Base-by-base conservation (phyloP, 2,329 filamentous ascomycete genomes). In the Beauveria sp. region DNA sequence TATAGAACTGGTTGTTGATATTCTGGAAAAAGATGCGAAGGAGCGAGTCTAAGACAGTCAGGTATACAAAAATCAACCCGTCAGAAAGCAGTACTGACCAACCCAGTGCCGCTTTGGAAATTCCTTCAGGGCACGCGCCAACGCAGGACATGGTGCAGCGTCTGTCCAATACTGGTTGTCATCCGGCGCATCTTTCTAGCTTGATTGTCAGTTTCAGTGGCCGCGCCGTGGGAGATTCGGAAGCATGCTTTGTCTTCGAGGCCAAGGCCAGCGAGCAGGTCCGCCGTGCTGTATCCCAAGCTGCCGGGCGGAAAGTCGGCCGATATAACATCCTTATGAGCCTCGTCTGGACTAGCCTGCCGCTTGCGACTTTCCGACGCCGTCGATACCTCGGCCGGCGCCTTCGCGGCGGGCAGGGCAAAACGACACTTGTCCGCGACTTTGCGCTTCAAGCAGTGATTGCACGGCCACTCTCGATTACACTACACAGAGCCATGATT, bases 401-500 rank as follows among this genome's bases (percentile, higher is more conserved):
- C 66, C 69, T 52, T 71, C 24, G 49, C n/a, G 42, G 40, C 68
- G 4, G 63, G 61, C 31, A 63, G 60, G 20, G 64, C 62, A 64
- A 75, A 76, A 31, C 68, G 68, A 60, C 74, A 76, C 64, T 71
- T 71, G 60, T 74, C 69, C 43, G 71, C 69, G 22, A 76, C 73
- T 60, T 75, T 74, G 64, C 74, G 73, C 63, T 74, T 75, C 63
- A 73, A 70, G 60, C 74, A 76, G 59, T 75, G 74, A 53, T 72
- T 73, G 61, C 74, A 76, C 14, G 74, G 74, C 73, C 74, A 76
- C 61, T 75, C 70, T 40, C 74, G 70, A 59, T 74, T 74, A 67
- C 74, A 76, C 74, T 76, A 45, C 20, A 10, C 20, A 20, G 10
- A 42, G 24, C 12, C 5, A 8, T 38, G 3, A 50, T 69, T 52